Percentiles rank a stretch among this genome's conserved stretches.
Evolutionary conservation across 495 filamentous ascomycete species (phyloP).

Genomic region (Stereocaulon alpinum): DNA sequence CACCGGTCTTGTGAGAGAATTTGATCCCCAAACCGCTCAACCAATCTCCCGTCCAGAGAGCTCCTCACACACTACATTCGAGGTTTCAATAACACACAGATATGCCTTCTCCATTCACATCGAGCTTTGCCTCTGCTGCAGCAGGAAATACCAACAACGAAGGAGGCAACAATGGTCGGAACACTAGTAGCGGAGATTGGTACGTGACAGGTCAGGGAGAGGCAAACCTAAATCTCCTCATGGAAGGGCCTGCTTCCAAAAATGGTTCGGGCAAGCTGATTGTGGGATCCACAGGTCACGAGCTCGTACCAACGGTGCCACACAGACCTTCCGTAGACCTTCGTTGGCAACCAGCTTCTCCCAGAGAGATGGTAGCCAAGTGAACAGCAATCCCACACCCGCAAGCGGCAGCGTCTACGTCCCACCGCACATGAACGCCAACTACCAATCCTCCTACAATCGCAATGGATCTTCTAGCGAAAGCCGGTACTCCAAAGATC

Average conservation of each 20-base stretch:
- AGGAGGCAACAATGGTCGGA: conserved; percentile 35
- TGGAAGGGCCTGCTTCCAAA: background rate
- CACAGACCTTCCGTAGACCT: conserved; percentile 75
- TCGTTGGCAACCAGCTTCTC: conserved; percentile 58
- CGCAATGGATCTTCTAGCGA: conserved; percentile 48
- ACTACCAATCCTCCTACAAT: conserved; percentile 32
- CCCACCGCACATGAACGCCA: conserved; percentile 49
- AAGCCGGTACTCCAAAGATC: conserved; percentile 69
- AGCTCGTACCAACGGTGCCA: conserved; percentile 64
- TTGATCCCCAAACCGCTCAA: background rate
- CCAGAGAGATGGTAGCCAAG: conserved; percentile 40
- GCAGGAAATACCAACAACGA: conserved; percentile 58
- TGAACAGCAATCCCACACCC: conserved; percentile 37
- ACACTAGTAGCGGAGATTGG: conserved; percentile 42
- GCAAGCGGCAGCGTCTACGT: conserved; percentile 48
- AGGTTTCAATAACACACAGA: background rate
- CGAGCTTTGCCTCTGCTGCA: conserved; percentile 75
- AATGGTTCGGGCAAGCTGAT: conserved; percentile 11
- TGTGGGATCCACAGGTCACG: conserved; percentile 41
- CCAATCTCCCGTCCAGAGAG: background rate
- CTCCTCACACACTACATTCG: background rate
- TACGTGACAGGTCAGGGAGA: conserved; percentile 27
- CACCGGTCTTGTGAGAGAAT: background rate
- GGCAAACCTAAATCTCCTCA: conserved; percentile 3
- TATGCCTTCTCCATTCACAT: conserved; percentile 71